A percentile compares a stretch with the other conserved stretches of the same genome.
Conservation (phyloP, 1,284 basidiomycete genomes). For the Sporisorium exsertum region DNA sequence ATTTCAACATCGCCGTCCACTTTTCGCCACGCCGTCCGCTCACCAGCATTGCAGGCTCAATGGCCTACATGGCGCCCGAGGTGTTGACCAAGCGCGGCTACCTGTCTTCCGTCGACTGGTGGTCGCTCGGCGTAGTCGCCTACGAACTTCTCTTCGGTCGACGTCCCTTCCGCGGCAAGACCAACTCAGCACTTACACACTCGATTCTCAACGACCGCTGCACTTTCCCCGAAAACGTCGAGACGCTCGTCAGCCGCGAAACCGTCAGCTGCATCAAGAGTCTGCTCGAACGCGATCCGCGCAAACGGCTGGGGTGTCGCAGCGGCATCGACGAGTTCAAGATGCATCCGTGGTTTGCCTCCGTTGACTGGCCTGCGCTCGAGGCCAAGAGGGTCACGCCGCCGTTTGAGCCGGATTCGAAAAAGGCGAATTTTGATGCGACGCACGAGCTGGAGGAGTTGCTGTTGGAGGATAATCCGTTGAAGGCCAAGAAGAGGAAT, state of each 20-base stretch:
- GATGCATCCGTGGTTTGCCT: constrained; percentile 85
- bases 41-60: constrained; percentile 84
- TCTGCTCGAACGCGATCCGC: constrained; percentile 84
- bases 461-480: constrained; percentile 92
- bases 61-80: constrained; percentile 88
- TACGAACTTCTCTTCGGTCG: constrained; percentile 64
- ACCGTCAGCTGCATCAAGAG: constrained; percentile 54
- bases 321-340: constrained; percentile 77
- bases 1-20: constrained; percentile 98
- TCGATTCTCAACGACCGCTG: constrained; percentile 62
- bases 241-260: constrained; percentile 56
- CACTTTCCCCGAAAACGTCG: constrained; percentile 63
- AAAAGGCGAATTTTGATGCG: constrained; percentile 99
- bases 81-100: constrained; percentile 65
- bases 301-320: constrained; percentile 84
- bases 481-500: constrained; percentile 93
- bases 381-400: constrained; percentile 80
- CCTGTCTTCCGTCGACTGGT: constrained; percentile 62
- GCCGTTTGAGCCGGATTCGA: constrained; percentile 94
- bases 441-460: constrained; percentile 97
- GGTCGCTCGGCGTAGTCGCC: constrained; percentile 61
- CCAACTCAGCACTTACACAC: constrained; percentile 63
- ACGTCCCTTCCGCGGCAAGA: constrained; percentile 63
- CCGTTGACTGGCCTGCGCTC: constrained; percentile 86
- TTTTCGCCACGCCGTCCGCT: constrained; percentile 87